These are phyloP conservation scores for Clarireedia paspali DNA, from an alignment of 2,329 filamentous ascomycete genomes.

Conservation along the genomic window DNA sequence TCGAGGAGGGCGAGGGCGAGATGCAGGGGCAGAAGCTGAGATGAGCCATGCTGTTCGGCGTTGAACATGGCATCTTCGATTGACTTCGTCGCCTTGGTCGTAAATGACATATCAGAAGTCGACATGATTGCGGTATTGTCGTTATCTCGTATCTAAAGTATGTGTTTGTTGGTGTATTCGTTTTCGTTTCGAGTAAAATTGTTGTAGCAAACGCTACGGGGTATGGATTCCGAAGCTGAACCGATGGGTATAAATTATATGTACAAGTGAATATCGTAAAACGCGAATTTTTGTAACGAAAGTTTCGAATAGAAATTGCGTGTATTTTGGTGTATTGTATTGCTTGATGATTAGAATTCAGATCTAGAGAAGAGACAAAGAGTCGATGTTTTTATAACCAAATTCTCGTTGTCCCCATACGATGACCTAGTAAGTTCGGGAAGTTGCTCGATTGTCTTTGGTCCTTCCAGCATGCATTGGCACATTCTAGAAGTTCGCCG, in stretches of 20 bases:
- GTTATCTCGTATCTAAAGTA: slow-evolving; percentile 14
- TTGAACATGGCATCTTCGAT: slow-evolving; percentile 82
- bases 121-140: slow-evolving; percentile 46
- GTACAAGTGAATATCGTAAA: neutral
- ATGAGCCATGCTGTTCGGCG: slow-evolving; percentile 83
- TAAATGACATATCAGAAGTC: slow-evolving; percentile 75
- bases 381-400: slow-evolving; percentile 3
- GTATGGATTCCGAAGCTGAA: neutral
- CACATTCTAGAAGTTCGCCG: slow-evolving; percentile 6
- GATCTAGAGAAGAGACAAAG: neutral
- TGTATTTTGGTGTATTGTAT: neutral
- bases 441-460: neutral
- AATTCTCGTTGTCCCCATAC: neutral
- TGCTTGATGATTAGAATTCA: neutral
- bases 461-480: neutral
- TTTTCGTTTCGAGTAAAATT: neutral
- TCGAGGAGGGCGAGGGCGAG: slow-evolving; percentile 77
- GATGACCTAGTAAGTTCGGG: slow-evolving; percentile 2
- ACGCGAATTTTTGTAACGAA: neutral
- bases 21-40: slow-evolving; percentile 84
- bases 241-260: neutral
- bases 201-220: slow-evolving; percentile 1
- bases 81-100: slow-evolving; percentile 84
- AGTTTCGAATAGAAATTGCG: neutral
- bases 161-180: neutral